phyloP scores from a whole-genome alignment of 2,329 filamentous ascomycete species.

The Ustulina deusta region DNA sequence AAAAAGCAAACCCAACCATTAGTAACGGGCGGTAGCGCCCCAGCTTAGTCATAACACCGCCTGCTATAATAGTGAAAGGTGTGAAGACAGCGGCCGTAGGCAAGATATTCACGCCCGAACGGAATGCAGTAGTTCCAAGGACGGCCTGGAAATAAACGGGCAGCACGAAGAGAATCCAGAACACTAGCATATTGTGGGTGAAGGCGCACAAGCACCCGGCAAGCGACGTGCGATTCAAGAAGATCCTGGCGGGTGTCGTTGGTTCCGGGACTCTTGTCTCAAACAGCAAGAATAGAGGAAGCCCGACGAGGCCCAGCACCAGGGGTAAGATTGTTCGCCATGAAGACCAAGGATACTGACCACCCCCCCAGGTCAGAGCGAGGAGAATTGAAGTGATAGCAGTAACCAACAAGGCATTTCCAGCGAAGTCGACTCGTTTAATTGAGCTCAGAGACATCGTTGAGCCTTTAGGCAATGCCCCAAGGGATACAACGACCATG shows the following conservation, averaged over 20 bases:
- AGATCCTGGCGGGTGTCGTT: constrained; percentile 55
- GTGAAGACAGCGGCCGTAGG: constrained; percentile 10
- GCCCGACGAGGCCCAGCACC: constrained; percentile 30
- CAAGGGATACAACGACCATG: constrained; percentile 34
- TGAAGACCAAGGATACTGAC: constrained; percentile 29
- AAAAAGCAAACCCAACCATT: constrained; percentile 48
- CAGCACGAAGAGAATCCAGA: constrained; percentile 55
- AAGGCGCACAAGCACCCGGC: constrained; percentile 53
- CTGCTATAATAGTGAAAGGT: background rate
- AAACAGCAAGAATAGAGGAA: constrained; percentile 43
- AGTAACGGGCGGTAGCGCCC: constrained; percentile 62
- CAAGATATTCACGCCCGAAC: constrained; percentile 64
- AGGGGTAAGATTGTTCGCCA: constrained; percentile 36
- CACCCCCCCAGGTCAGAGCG: constrained; percentile 37
- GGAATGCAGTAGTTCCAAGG: constrained; percentile 68
- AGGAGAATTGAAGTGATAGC: constrained; percentile 33
- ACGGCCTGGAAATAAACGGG: constrained; percentile 72
- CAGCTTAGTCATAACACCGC: constrained; percentile 25
- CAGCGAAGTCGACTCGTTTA: constrained; percentile 40
- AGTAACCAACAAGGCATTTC: constrained; percentile 40
- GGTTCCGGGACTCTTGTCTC: constrained; percentile 48
- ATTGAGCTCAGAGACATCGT: constrained; percentile 29
- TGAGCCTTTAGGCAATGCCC: constrained; percentile 22
- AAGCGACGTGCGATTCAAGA: constrained; percentile 57
- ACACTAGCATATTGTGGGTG: constrained; percentile 52